Evolutionary conservation across 441 rosid species (phyloP), one percentile per base, ranked within the genome.

Genomic region (Flueggea neowawraea): DNA sequence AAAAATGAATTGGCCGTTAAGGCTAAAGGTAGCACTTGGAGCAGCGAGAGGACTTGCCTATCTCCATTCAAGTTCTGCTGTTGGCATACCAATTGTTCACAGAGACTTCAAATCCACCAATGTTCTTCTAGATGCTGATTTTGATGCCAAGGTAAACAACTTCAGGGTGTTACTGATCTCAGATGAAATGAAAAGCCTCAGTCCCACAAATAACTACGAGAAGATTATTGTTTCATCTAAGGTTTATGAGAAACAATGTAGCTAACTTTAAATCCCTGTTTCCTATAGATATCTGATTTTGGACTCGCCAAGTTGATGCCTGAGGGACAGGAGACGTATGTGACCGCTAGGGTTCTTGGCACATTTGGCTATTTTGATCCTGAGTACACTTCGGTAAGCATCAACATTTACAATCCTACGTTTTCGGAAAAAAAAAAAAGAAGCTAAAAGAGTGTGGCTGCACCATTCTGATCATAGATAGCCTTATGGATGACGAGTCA

Each of bases 261-360:
- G 54, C 65, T 64, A 60, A 69, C 68, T 57, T 22, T 51, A 48
- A 14, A 60, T 49, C 61, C 43, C 59, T 57, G 53, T 51, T 57
- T 57, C 55, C 22, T 49, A 47, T 74, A 90, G 98, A 93, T 93
- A 76, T 90, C 97, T 5, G 97, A 93, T 73, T 90, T 93, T 39
- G 98, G 98, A 64, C 88, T 90, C 16, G 97, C 98, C 70, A 93
- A 93, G 82, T 63, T 93, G 68, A 90, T 93, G 97, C 98, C 96
- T 55, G 96, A 84, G 58, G 98, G 96, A 62, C 84, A 88, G 71
- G 93, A 93, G 57, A 82, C 71, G 36, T 82, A 73, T 32, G 85
- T 85, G 54, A 90, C 97, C 31, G 98, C 98, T 33, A 83, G 88
- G 72, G 96, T 93, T 76, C 89, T 93, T 0, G 98, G 98, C 66